phyloP scores from a whole-genome alignment of 257 asterid genomes.

The Solanum phureja region DNA sequence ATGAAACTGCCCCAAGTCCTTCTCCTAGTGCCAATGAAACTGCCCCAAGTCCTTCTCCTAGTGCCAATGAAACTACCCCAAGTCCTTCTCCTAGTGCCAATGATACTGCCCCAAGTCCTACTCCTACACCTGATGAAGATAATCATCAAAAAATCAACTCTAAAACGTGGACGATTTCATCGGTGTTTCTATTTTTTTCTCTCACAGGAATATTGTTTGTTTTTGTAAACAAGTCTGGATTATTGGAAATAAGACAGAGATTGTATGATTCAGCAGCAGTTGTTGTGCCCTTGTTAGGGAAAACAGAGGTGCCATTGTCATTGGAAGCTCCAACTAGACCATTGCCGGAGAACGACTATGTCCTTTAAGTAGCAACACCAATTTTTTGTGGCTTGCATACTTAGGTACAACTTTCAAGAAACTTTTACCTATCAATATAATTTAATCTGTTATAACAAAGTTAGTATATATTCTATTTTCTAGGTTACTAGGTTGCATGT shows the following conservation, averaged over 20 bases:
- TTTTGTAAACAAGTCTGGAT: neutral
- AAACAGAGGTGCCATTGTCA: neutral
- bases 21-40: neutral
- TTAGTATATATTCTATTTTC: neutral
- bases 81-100: neutral
- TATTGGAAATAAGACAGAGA: neutral
- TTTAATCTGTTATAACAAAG: neutral
- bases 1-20: neutral
- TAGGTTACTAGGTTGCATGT: neutral
- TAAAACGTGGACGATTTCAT: neutral
- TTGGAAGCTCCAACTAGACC: neutral
- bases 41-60: neutral
- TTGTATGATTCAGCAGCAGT: neutral
- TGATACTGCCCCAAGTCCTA: neutral
- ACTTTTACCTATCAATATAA: neutral
- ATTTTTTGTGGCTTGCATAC: neutral
- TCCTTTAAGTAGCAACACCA: neutral
- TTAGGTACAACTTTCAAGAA: neutral
- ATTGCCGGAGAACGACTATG: neutral
- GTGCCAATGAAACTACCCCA: neutral
- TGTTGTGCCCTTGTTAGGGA: neutral
- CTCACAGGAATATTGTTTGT: neutral
- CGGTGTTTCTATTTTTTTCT: neutral
- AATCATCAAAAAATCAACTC: neutral
- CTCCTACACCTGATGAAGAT: neutral